Base-by-base conservation (phyloP, 2,329 filamentous ascomycete genomes). In the Hymenoscyphus linearis region DNA sequence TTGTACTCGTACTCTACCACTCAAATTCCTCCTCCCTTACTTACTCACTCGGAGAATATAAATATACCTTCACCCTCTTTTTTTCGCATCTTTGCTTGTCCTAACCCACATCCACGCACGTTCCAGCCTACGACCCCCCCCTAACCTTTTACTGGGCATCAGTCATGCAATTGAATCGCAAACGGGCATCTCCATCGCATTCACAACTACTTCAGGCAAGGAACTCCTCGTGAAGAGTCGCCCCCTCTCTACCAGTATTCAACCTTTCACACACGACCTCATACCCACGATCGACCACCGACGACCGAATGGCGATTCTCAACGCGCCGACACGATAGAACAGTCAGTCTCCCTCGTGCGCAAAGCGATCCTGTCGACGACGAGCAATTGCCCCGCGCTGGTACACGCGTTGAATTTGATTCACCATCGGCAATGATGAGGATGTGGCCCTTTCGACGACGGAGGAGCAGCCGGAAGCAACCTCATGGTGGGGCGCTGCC, bases 371-470 rank as follows among this genome's bases (percentile, higher is more conserved):
- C 4, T 35, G 56, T 60, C 36, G 9, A 47, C 40, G n/a, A 52
- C 57, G n/a, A 36, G 44, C 53, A 14, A 36, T 54, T 55, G 57
- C 59, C 53, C 61, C 58, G 59, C 40, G 57, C 54, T 60, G 61
- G 64, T 58, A 59, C 12, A 40, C 53, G 59, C 59, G 44, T 70
- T 69, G 69, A 67, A 73, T 66, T 56, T 93, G 93, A 90, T 85
- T 87, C 73, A 47, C 40, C 13, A 25, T 25, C 22, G 22, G 18
- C 18, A 47, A 47, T 22, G 40, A 47, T 47, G 40, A 47, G 40
- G 22, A 79, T 93, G 75, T 96, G 91, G 91, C 90, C 87, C 64
- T 96, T 96, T 76, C 82, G 87, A 76, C 86, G 88, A 71, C 40
- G 40, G 40, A 87, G 82, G 77, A 87, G 83, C 76, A 87, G 85